Evolutionary conservation across 2,329 filamentous ascomycete species (phyloP).

Genomic region (Aspergillus sp.): DNA sequence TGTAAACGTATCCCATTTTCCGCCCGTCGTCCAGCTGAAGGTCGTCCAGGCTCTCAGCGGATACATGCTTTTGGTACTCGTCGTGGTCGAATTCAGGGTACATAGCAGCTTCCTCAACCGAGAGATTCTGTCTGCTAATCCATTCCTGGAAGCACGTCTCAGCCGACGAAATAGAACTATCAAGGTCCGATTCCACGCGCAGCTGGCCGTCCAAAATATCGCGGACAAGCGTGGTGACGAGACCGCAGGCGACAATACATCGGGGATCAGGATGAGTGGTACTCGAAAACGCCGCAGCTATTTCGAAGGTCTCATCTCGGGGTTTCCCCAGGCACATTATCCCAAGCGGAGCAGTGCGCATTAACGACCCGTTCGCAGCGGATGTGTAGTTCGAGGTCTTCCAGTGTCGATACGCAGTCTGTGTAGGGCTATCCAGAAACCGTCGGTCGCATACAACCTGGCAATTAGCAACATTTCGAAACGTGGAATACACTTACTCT

Average conservation of each 20-base stretch:
- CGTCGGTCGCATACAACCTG: neutral
- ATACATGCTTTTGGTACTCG: neutral
- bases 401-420: neutral
- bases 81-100: neutral
- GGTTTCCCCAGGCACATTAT: neutral
- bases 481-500: neutral
- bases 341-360: neutral
- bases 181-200: neutral
- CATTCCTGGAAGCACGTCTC: neutral
- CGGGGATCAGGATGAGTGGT: neutral
- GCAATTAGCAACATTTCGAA: neutral
- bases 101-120: neutral
- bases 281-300: neutral
- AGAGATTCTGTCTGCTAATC: neutral
- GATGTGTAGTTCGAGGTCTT: neutral
- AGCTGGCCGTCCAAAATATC: neutral
- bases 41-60: neutral
- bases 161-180: neutral
- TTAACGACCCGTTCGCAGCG: neutral
- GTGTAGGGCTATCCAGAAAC: neutral
- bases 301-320: neutral
- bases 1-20: neutral
- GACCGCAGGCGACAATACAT: neutral
- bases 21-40: neutral
- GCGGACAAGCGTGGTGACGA: neutral